Conservation (phyloP, 2,329 filamentous ascomycete species). For the Aspergillus fijiensis region DNA sequence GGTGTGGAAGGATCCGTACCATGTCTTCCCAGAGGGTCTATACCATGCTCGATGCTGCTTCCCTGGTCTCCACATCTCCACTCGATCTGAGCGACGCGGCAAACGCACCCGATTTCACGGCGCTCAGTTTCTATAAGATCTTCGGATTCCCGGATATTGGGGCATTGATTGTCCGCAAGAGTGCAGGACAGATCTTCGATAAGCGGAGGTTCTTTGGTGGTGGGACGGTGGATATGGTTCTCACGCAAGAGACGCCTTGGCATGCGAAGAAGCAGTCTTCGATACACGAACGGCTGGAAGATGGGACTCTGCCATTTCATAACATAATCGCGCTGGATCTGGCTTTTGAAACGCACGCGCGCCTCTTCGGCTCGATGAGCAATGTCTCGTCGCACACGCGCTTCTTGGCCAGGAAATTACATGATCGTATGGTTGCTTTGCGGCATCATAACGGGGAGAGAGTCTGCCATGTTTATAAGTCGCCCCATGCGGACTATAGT, state of each 20-base stretch:
- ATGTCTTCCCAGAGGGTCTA: constrained; percentile 48
- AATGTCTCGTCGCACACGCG: constrained; percentile 69
- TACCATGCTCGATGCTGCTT: constrained; percentile 80
- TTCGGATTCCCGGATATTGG: constrained; percentile 94
- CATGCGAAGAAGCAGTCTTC: constrained; percentile 71
- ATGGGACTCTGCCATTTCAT: constrained; percentile 88
- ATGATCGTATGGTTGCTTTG: constrained; percentile 58
- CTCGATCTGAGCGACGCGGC: constrained; percentile 66
- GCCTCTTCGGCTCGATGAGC: constrained; percentile 70
- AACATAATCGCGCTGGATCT: constrained; percentile 79
- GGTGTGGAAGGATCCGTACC: constrained; percentile 56
- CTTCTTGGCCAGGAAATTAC: constrained; percentile 61
- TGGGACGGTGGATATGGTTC: constrained; percentile 88
- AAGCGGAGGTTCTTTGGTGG: constrained; percentile 83
- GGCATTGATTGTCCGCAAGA: constrained; percentile 75
- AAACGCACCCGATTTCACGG: constrained; percentile 75
- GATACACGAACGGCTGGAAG: constrained; percentile 80
- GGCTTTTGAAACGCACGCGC: constrained; percentile 68
- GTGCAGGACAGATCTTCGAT: constrained; percentile 63
- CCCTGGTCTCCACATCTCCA: constrained; percentile 72
- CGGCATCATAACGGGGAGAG: constrained; percentile 66
- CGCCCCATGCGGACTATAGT: constrained; percentile 42
- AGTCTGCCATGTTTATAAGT: constrained; percentile 67
- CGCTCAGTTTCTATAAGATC: constrained; percentile 93
- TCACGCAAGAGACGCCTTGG: constrained; percentile 75